These are phyloP conservation scores for Aaosphaeria arxii DNA, from an alignment of 2,329 filamentous ascomycete species.

Conservation along the genomic window DNA sequence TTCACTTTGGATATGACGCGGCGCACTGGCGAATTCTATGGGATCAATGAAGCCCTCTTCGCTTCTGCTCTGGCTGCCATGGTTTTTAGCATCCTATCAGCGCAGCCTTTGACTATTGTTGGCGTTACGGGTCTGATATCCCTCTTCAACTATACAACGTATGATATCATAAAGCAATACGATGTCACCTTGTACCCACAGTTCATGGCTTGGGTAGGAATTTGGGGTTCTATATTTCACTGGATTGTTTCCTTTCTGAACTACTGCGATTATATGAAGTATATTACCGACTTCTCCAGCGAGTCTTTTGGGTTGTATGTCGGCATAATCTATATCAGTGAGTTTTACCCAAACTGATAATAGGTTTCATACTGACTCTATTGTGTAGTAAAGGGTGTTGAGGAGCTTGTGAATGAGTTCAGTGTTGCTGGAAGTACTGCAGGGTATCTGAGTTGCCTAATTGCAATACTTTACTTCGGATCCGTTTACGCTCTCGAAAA, in stretches of 20 bases:
- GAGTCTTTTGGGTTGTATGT: slow-evolving; percentile 56
- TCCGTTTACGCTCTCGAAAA: slow-evolving; percentile 51
- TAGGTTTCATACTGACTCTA: too few species aligned
- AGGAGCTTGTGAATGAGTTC: slow-evolving; percentile 54
- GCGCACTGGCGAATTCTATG: slow-evolving; percentile 53
- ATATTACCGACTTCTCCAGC: slow-evolving; percentile 56
- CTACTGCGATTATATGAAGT: slow-evolving; percentile 57
- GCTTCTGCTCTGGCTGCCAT: slow-evolving; percentile 55
- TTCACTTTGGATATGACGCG: slow-evolving; percentile 59
- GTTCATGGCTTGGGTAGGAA: slow-evolving; percentile 56
- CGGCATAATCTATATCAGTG: slow-evolving; percentile 55
- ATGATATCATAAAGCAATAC: slow-evolving; percentile 52
- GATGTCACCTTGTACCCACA: slow-evolving; percentile 51
- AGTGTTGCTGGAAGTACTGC: slow-evolving; percentile 37
- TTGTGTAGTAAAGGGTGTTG: slow-evolving; percentile 51
- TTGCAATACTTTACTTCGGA: slow-evolving; percentile 52
- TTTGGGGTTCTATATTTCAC: slow-evolving; percentile 58
- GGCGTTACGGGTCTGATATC: slow-evolving; percentile 52
- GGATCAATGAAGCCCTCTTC: slow-evolving; percentile 56
- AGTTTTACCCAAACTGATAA: slow-evolving; percentile 9
- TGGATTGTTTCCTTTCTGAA: slow-evolving; percentile 55
- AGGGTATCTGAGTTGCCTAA: slow-evolving; percentile 50
- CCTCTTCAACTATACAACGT: slow-evolving; percentile 60
- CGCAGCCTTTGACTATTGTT: slow-evolving; percentile 56
- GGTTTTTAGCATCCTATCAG: slow-evolving; percentile 52